Evolutionary conservation across 2,329 filamentous ascomycete species (phyloP), one percentile per base, ranked within the genome.

Genomic region (Calcarisporium arbuscula): DNA sequence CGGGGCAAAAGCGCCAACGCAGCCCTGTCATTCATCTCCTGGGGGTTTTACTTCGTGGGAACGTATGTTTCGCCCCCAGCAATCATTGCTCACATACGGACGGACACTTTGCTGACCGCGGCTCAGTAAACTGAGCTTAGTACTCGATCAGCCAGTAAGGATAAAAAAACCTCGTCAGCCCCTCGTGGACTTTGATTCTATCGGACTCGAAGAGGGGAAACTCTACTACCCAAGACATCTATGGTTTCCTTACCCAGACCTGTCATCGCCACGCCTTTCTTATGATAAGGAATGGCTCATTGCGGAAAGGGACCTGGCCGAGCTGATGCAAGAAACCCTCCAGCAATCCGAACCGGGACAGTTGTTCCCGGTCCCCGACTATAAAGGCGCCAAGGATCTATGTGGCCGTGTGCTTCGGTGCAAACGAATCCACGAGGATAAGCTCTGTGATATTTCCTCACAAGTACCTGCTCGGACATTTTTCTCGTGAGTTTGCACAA

Each of bases 201-300:
- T n/a, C n/a, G n/a, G n/a, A n/a, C n/a, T n/a, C n/a, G n/a, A 28
- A 10, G 4, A 10, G 19, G 15, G 8, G 16, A 16, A 8, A 11
- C 4, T 19, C 20, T 16, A 30, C 8, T n/a, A 20, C n/a, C n/a
- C n/a, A n/a, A n/a, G n/a, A n/a, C n/a, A n/a, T 12, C 8, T 39
- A 11, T 45, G 43, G 43, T 27, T 23, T 22, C 41, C 43, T 5
- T 39, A 45, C 20, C 41, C 43, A 3, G 10, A n/a, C 3, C 35
- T 22, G 7, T 23, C n/a, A 2, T 20, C 33, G 8, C 15, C 35
- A 2, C 35, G 26, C 12, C 15, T 39, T 2, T 32, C 32, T 22
- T 34, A 35, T 11, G 18, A 32, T 11, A 15, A 10, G 4, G 26
- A 28, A 2, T 12, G 17, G 4, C 4, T 37, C 17, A 9, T 15